Evolutionary conservation across 192 early-diverging fungal species (phyloP), one percentile per base, ranked within the genome.

Genomic region (Podila horticola): DNA sequence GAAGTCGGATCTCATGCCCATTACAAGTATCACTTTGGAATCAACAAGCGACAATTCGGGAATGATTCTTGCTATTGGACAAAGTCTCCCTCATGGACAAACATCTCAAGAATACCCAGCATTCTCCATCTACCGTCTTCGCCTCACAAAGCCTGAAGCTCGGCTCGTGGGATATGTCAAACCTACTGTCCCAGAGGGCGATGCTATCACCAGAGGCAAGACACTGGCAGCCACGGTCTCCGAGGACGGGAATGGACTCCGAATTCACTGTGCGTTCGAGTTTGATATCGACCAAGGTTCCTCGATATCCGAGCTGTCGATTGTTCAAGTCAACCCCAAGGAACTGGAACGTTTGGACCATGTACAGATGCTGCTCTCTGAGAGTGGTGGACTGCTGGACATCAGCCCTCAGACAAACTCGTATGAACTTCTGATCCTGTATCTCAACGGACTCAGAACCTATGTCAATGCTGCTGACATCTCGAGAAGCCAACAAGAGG

Each of bases 401-500:
- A 73, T 81, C 58, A 73, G 77, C 49, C 65, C 77, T 13, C 71
- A 64, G 28, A 73, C 71, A 17, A 81, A 81, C 34, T 81, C 77
- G 31, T 69, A 73, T 24, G 77, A 81, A n/a, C 71, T 81, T 4
- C 15, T 72, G 33, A 61, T 81, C 9, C 65, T 81, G 12, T 73
- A 81, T 49, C 63, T 81, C 7, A 62, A 66, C 67, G 73, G 73
- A 48, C 63, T 81, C n/a, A 71, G 66, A 5, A 66, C 72, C n/a
- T 66, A 65, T 61, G 71, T 73, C 26, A 66, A 72, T 52, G 66
- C 71, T 5, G 71, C 71, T 4, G 77, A 81, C 60, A 64, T 73
- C 15, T 70, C 72, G 6, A 68, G 62, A 38, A 73, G 67, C 28
- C 58, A 71, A n/a, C 41, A 65, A 58, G 77, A 81, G 24, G 61